Percentiles rank a stretch among this genome's conserved stretches.
These are phyloP conservation scores for Hortaea werneckii DNA, from an alignment of 2,329 filamentous ascomycete species.

Conservation along the genomic window DNA sequence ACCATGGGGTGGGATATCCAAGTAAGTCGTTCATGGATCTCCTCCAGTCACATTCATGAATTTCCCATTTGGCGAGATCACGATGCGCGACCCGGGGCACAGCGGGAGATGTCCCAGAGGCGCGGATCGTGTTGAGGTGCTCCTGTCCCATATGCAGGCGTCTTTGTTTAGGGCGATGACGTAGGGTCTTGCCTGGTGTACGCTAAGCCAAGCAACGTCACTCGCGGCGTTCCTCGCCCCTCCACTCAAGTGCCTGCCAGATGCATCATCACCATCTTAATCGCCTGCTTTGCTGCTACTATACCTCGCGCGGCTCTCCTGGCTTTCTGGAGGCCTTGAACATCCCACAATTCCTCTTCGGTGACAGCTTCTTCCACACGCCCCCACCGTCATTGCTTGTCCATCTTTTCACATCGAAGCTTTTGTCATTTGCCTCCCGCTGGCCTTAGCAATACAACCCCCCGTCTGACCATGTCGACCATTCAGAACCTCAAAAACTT, in stretches of 20 bases:
- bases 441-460: not conserved
- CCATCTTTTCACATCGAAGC: not conserved
- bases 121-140: not conserved
- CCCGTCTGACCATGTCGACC: conserved; percentile 45
- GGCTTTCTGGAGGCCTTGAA: no score
- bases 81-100: no score
- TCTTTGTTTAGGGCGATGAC: not conserved
- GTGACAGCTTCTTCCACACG: no score
- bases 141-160: no score
- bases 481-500: conserved; percentile 98
- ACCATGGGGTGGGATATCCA: no score
- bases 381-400: not conserved
- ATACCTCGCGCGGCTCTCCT: not conserved
- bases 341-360: no score
- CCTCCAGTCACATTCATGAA: no score
- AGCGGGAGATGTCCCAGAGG: not conserved
- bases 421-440: not conserved
- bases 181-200: not conserved
- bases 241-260: not conserved
- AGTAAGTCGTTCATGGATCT: no score
- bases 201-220: not conserved
- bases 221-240: not conserved
- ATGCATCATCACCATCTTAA: not conserved
- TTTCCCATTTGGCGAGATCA: no score
- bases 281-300: not conserved